Conservation (phyloP, 2,329 filamentous ascomycete species). For the Fusarium bactridioides region DNA sequence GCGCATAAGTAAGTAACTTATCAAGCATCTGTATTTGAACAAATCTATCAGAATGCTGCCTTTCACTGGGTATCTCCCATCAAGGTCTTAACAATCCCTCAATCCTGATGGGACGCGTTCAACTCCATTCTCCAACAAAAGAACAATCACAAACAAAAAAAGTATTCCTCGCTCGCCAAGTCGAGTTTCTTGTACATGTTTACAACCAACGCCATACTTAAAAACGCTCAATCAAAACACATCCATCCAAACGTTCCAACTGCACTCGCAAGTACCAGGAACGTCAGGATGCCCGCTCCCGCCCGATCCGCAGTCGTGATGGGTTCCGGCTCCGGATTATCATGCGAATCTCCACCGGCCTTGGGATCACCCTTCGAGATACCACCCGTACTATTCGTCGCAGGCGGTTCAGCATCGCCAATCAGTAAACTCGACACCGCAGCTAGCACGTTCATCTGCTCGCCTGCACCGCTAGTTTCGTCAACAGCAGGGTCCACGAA, state of each 20-base stretch:
- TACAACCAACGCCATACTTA: conserved; percentile 1
- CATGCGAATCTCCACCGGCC: conserved; percentile 49
- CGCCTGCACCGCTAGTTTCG: conserved; percentile 64
- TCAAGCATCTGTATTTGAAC: not conserved
- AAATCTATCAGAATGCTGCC: not conserved
- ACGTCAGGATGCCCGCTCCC: conserved; percentile 59
- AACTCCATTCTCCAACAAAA: conserved; percentile 26
- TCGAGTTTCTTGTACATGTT: conserved; percentile 1
- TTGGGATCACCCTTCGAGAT: conserved; percentile 54
- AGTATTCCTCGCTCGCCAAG: not conserved
- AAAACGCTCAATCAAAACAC: conserved; percentile 46
- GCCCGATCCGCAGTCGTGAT: conserved; percentile 56
- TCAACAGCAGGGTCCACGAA: conserved; percentile 58
- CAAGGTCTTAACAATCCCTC: not conserved
- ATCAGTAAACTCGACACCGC: conserved; percentile 62
- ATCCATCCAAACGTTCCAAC: conserved; percentile 60
- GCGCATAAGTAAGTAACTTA: not conserved
- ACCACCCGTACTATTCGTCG: conserved; percentile 59
- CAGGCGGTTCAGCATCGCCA: conserved; percentile 49
- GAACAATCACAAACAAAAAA: not conserved
- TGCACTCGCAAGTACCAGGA: conserved; percentile 52
- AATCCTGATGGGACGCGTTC: not conserved
- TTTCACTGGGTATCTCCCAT: not conserved
- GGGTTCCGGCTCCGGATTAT: conserved; percentile 40
- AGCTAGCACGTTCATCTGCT: conserved; percentile 65